These are phyloP conservation scores for Ogataea zsoltii DNA, from an alignment of 805 yeast genomes.

Conservation along the genomic window DNA sequence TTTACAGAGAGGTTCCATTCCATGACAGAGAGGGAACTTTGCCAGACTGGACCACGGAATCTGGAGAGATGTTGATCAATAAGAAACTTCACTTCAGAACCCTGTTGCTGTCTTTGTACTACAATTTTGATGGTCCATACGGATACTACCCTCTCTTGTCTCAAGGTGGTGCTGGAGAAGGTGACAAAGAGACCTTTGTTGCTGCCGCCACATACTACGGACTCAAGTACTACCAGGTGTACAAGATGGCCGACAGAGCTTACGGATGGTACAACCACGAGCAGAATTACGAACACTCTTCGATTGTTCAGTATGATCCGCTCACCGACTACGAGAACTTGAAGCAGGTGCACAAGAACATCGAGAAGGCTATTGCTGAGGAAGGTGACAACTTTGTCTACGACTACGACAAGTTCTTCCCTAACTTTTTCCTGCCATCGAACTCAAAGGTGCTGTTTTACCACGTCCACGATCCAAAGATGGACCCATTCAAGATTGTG, in stretches of 20 bases:
- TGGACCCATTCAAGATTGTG: constrained; percentile 48
- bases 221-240: constrained; percentile 54
- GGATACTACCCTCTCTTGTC: constrained; percentile 59
- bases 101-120: constrained; percentile 60
- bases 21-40: constrained; percentile 70
- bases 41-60: constrained; percentile 69
- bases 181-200: constrained; percentile 74
- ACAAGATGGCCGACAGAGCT: constrained; percentile 37
- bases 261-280: constrained; percentile 35
- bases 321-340: constrained; percentile 31
- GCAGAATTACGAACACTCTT: constrained; percentile 36
- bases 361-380: constrained; percentile 24
- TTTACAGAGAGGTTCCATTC: constrained; percentile 40
- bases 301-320: constrained; percentile 39
- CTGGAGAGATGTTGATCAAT: constrained; percentile 64
- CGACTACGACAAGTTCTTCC: constrained; percentile 29
- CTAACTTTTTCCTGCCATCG: constrained; percentile 28
- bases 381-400: constrained; percentile 29
- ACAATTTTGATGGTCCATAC: constrained; percentile 63
- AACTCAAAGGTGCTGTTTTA: constrained; percentile 36
- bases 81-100: constrained; percentile 58
- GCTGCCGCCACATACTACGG: constrained; percentile 63
- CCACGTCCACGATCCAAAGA: constrained; percentile 57
- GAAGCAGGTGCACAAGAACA: constrained; percentile 22
- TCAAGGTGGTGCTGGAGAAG: constrained; percentile 69